Evolutionary conservation across 2,329 filamentous ascomycete species (phyloP), one percentile per base, ranked within the genome.

Genomic region (Paecilomyces sp.): DNA sequence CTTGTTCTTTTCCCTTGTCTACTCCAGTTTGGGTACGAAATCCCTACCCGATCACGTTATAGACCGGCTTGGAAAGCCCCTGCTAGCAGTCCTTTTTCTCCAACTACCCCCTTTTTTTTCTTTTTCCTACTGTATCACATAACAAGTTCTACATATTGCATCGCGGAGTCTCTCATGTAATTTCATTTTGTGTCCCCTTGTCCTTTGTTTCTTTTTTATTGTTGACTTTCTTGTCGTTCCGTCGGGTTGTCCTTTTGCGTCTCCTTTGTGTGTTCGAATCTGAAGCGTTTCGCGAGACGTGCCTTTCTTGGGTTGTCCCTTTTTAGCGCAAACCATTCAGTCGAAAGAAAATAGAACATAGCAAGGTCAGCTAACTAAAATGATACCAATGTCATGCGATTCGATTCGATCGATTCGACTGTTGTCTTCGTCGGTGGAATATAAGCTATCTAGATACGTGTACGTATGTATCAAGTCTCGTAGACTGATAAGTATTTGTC

Each of bases 351-450:
- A 47, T 47, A 47, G 41, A 47, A 22, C 41, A 47, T 47, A 47
- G 41, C 41, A 47, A 47, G 41, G 13, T 47, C 41, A 47, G 41
- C 41, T 47, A 47, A 47, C 41, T 47, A 47, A 66, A 65, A 63
- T 64, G 63, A 64, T 64, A 67, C 63, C 63, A 61, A 62, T 60
- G 25, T 59, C 41, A 57, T 36, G 18, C 56, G 59, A 47, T 55
- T 60, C 36, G 34, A 41, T 41, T 31, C 25, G 25, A 28, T 28
- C 25, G 25, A 28, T 28, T 28, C 2, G 25, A 28, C 25, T 28
- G 25, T 28, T 28, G 25, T 28, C 25, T 28, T 28, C 25, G 25
- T 28, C 3, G 6, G 25, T 3, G 25, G 25, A 28, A 28, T 28
- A 6, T 28, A 28, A 6, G 22, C 22, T 22, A 22, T 22, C 22